phyloP scores from a whole-genome alignment of 768 basidiomycete species.

The Paxillus ammoniavirescens region DNA sequence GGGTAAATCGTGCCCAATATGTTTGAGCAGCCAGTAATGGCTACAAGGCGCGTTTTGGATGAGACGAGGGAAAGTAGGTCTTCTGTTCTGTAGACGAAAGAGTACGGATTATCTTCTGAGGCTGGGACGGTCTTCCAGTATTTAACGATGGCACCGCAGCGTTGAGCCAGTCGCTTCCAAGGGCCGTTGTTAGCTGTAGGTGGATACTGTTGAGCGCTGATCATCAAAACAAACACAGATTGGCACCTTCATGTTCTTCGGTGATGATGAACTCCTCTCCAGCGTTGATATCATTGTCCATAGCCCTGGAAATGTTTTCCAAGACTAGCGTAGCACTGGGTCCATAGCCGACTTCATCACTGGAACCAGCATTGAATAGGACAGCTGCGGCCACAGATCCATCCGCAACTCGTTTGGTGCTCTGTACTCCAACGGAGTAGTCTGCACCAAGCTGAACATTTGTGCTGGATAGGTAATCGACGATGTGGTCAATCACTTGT shows the following conservation, averaged over 20 bases:
- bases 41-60: constrained; percentile 65
- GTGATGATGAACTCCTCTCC: constrained; percentile 81
- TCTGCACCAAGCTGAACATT: constrained; percentile 76
- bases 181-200: constrained; percentile 65
- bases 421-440: constrained; percentile 55
- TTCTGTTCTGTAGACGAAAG: constrained; percentile 50
- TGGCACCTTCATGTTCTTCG: constrained; percentile 73
- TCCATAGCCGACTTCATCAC: constrained; percentile 65
- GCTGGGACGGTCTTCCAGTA: constrained; percentile 55
- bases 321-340: constrained; percentile 66
- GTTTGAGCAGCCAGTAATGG: constrained; percentile 75
- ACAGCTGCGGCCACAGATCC: constrained; percentile 52
- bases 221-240: background rate
- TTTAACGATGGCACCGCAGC: constrained; percentile 53
- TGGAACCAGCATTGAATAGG: constrained; percentile 62
- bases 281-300: constrained; percentile 51
- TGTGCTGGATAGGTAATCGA: constrained; percentile 66
- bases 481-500: constrained; percentile 55
- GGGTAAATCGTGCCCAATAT: constrained; percentile 67
- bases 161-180: constrained; percentile 72
- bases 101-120: constrained; percentile 61
- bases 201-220: background rate
- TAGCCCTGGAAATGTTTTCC: constrained; percentile 64
- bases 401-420: constrained; percentile 50
- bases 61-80: constrained; percentile 64